phyloP scores from a whole-genome alignment of 2,329 filamentous ascomycete species.

The Stagonosporopsis tanaceti region DNA sequence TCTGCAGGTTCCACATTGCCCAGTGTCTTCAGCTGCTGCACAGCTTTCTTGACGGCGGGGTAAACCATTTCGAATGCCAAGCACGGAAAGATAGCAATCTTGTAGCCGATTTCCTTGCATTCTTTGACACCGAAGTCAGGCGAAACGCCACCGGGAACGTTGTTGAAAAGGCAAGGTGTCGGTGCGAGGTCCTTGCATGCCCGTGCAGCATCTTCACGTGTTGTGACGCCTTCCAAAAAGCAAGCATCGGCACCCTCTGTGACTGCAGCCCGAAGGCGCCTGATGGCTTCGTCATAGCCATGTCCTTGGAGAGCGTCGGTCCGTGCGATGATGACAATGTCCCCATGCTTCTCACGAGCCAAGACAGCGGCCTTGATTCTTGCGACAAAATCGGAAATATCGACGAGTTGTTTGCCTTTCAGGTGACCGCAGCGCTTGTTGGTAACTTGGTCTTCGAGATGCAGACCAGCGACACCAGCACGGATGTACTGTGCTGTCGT shows the following conservation, averaged over 20 bases:
- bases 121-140: slow-evolving; percentile 62
- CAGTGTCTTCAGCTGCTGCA: slow-evolving; percentile 37
- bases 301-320: slow-evolving; percentile 67
- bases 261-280: slow-evolving; percentile 59
- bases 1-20: slow-evolving; percentile 46
- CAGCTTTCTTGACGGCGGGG: slow-evolving; percentile 41
- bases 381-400: slow-evolving; percentile 58
- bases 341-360: slow-evolving; percentile 59
- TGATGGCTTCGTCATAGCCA: slow-evolving; percentile 65
- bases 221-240: slow-evolving; percentile 67
- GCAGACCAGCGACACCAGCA: slow-evolving; percentile 65
- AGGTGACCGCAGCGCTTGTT: slow-evolving; percentile 73
- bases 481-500: slow-evolving; percentile 63
- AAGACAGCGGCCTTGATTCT: slow-evolving; percentile 65
- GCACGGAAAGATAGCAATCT: slow-evolving; percentile 65
- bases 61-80: slow-evolving; percentile 44
- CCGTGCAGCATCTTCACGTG: slow-evolving; percentile 58
- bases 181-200: slow-evolving; percentile 59
- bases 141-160: slow-evolving; percentile 64
- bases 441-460: slow-evolving; percentile 70
- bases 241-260: slow-evolving; percentile 66
- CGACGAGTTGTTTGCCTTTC: slow-evolving; percentile 67
- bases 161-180: slow-evolving; percentile 64
- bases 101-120: slow-evolving; percentile 64
- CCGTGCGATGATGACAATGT: slow-evolving; percentile 71